Base-by-base conservation (phyloP, 2,329 filamentous ascomycete genomes). In the Pyricularia pennisetigena region DNA sequence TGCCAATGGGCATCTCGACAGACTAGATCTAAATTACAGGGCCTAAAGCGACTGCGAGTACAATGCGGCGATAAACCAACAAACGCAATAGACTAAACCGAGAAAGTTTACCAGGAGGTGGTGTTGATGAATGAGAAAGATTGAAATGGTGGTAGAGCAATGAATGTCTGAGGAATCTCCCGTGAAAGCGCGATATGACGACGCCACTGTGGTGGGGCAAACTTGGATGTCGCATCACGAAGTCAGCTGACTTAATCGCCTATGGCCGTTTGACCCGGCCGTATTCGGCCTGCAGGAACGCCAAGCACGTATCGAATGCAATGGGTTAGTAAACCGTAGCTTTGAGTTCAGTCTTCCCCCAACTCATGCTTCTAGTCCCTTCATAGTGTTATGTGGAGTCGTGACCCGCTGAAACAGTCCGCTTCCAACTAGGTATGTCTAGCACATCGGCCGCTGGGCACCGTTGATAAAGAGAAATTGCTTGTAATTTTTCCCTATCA, bases 1-100 rank as follows among this genome's bases (percentile, higher is more conserved):
- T 91, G 67, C 91, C 91, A 68, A 92, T 80, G 66, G 91, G 90
- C 92, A 95, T 95, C 5, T 29, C 67, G 6, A 12, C 59, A 28
- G 26, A 16, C 12, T 20, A 41, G 32, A 32, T 10, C 30, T 32
- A 32, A 32, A 41, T 16, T 41, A 41, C 32, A 16, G 14, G 14
- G 32, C 32, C 23, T 9, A 26, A 14, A 61, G 23, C 57, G 14
- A 30, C 24, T 29, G 1, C 3, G 14, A 20, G 6, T 26, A 62
- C 9, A 3, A 29, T 28, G 29, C 2, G 24, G 14, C 4, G n/a
- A 62, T 12, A 62, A 62, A 59, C n/a, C n/a, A n/a, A 24, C 2
- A 26, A 9, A 59, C 9, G 5, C 6, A 5, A 23, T n/a, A 23
- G 7, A 4, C 54, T 57, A 57, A 6, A 49, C 3, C 1, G 35